phyloP scores from a whole-genome alignment of 2,329 filamentous ascomycete species.

The Fusarium nanum region DNA sequence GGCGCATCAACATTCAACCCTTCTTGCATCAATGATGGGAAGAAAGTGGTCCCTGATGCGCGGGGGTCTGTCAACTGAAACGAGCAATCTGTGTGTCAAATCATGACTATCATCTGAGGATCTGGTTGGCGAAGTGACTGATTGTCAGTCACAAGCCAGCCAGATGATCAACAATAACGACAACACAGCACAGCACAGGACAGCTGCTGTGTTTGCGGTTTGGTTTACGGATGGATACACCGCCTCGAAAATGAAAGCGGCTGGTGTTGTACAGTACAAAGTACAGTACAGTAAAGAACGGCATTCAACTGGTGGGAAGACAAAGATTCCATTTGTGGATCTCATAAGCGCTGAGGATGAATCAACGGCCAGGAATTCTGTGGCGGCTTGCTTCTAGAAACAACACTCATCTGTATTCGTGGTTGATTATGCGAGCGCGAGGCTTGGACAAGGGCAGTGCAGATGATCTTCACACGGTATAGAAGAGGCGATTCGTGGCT shows the following conservation, averaged over 20 bases:
- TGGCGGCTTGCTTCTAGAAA: constrained; percentile 42
- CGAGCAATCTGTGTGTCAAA: constrained; percentile 30
- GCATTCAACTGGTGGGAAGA: constrained; percentile 27
- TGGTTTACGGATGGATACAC: constrained; percentile 22
- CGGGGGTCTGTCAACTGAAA: constrained; percentile 29
- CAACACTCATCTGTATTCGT: neutral
- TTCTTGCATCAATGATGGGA: constrained; percentile 27
- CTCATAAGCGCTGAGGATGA: constrained; percentile 18
- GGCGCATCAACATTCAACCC: constrained; percentile 28
- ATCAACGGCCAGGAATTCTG: constrained; percentile 33
- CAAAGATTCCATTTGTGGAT: constrained; percentile 26
- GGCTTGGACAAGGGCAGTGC: constrained; percentile 26
- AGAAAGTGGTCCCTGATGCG: constrained; percentile 16
- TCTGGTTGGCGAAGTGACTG: constrained; percentile 40
- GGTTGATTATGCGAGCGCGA: constrained; percentile 18
- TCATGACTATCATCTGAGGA: constrained; percentile 30
- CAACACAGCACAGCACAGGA: neutral
- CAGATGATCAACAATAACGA: constrained; percentile 26
- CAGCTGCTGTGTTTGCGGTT: neutral
- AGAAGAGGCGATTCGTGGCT: constrained; percentile 15
- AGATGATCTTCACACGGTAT: constrained; percentile 10
- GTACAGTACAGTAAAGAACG: constrained; percentile 4
- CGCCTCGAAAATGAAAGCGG: constrained; percentile 36
- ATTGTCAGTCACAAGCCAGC: constrained; percentile 39
- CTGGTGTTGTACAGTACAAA: constrained; percentile 26